These are phyloP conservation scores for Allomyces macrogynus DNA, from an alignment of 192 early-diverging fungal species.

Conservation along the genomic window DNA sequence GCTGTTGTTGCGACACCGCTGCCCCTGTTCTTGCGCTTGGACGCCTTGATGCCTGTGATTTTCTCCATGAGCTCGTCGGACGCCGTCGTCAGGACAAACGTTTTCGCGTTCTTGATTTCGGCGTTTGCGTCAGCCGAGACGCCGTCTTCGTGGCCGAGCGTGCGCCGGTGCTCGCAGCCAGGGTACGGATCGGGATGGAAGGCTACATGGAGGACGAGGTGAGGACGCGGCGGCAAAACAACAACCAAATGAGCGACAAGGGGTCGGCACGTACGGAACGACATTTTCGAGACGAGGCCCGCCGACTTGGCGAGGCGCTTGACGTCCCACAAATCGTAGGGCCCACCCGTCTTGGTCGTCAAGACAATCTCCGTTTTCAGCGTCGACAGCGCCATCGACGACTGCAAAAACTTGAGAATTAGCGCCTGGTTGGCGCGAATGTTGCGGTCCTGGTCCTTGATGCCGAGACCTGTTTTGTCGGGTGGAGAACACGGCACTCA, in stretches of 20 bases:
- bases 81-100: slow-evolving; percentile 40
- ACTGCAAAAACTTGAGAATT: slow-evolving; percentile 37
- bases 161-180: slow-evolving; percentile 80
- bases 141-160: slow-evolving; percentile 76
- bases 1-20: too few species aligned
- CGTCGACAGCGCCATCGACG: slow-evolving; percentile 9
- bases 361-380: slow-evolving; percentile 45
- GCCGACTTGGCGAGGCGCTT: slow-evolving; percentile 47
- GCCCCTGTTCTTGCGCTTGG: too few species aligned
- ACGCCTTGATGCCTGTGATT: not conserved
- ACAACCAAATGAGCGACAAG: not conserved
- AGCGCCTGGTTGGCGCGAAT: slow-evolving; percentile 56
- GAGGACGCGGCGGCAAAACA: too few species aligned
- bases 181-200: slow-evolving; percentile 52
- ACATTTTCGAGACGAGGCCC: slow-evolving; percentile 28
- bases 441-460: slow-evolving; percentile 82
- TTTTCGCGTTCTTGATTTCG: slow-evolving; percentile 57
- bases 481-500: not conserved
- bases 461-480: slow-evolving; percentile 39
- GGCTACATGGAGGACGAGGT: slow-evolving; percentile 14
- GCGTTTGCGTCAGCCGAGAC: slow-evolving; percentile 49
- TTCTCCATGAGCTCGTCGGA: not conserved
- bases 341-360: slow-evolving; percentile 60
- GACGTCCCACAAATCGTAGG: slow-evolving; percentile 79
- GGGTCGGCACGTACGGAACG: not conserved